Evolutionary conservation across 805 yeast species (phyloP), one percentile per base, ranked within the genome.

Genomic region (Ogataea pini): DNA sequence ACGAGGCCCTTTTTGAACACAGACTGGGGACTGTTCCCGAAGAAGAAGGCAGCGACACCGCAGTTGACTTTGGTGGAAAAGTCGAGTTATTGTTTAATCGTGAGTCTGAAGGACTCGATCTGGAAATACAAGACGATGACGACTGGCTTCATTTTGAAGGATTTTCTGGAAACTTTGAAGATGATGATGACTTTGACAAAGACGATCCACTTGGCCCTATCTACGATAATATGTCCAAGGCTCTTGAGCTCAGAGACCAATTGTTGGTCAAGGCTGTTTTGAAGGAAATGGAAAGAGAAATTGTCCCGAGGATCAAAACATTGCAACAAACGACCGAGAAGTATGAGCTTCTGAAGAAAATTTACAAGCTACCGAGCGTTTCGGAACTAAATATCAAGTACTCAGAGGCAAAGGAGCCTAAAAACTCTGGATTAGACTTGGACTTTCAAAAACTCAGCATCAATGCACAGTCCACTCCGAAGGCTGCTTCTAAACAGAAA

Each of bases 301-400:
- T 64, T 3, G 29, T 46, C 20, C 66, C 68, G 9, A 54, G 56
- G 29, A 50, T 64, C 17, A 46, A 47, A n/a, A 36, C 34, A 7
- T 31, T 64, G 28, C 46, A 57, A 17, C 34, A 51, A 12, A 51
- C 55, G 7, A 48, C 61, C 4, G 50, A 47, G 19, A 62, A 65
- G 36, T 65, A 64, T 42, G 58, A 60, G 28, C 36, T 54, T 4
- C 36, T 59, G 20, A 63, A 61, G 44, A 39, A 27, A 16, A 32
- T 62, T 3, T 60, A 61, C 34, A 63, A 56, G 38, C 52, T 63
- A 20, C 68, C 67, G 7, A 62, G 67, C 45, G 51, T 62, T 5
- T 55, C 63, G 0, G 57, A 59, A 25, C 40, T 63, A 27, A 52
- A 52, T 19, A 49, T 46, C 17, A 52, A 53, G 19, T 33, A 49